Evolutionary conservation across 768 basidiomycete genomes (phyloP), one percentile per base, ranked within the genome.

Genomic region (Lentinula boryana): DNA sequence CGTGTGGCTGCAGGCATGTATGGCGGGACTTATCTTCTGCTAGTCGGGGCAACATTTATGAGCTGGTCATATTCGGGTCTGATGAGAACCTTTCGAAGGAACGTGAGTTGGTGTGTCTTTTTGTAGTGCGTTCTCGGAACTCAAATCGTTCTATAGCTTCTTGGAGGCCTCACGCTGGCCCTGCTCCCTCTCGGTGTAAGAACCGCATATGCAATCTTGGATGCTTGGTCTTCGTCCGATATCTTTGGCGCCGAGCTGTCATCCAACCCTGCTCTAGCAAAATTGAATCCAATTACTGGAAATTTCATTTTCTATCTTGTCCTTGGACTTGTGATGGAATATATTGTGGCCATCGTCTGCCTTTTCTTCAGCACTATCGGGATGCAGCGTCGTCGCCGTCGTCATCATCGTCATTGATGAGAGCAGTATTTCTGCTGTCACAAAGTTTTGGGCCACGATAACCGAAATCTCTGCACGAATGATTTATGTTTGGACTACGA

Each of bases 321-420:
- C 58, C 80, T 89, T 75, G 79, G 80, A 13, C 73, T 85, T 41
- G 62, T 87, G 43, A 84, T 83, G 82, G 88, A 90, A 70, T 84
- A 76, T 64, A 67, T 77, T 40, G 75, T 80, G 13, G 76, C 77
- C 52, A 60, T 75, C 40, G 74, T 86, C 55, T 89, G 78, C 65
- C 67, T 81, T 49, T 67, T 79, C 48, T 75, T 76, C 56, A 80
- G 79, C 64, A 79, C 77, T 2, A 62, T 80, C n/a, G 71, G 79
- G 44, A 72, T 74, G 31, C 69, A 70, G 51, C 68, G 74, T 32
- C 69, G 46, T 40, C 57, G 56, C 8, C 54, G 52, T 51, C 57
- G 41, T 18, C 53, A 38, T 35, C 53, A 54, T 35, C 36, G n/a
- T 35, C 12, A 36, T 51, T 51, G 33, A 32, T 32, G 13, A 32